Evolutionary conservation across 768 basidiomycete genomes (phyloP), one percentile per base, ranked within the genome.

Genomic region (Pholiota conissans): DNA sequence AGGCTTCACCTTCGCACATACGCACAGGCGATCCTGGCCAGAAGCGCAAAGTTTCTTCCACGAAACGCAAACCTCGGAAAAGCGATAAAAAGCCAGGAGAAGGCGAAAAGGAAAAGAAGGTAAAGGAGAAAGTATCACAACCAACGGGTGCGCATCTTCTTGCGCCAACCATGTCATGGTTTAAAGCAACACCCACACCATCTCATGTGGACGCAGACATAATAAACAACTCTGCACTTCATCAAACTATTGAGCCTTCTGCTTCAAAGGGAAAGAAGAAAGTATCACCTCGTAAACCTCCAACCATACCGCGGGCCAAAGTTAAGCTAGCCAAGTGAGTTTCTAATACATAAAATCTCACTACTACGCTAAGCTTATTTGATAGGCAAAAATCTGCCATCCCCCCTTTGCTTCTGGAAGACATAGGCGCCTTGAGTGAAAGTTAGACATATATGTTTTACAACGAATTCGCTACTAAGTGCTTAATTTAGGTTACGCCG

Each of bases 351-450:
- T 29, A 49, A 24, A 54, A 27, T 34, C 49, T 45, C 24, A 45
- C 42, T 45, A 22, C 4, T 45, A 3, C 58, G 35, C 57, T 52
- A 52, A 64, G 35, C 35, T 52, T 61, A 51, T 49, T 63, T 59
- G 65, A 63, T 62, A 74, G 72, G 60, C 63, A 66, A 54, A 73
- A 71, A 58, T 66, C 66, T 53, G 69, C 69, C 34, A 65, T 73
- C 54, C 70, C 72, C 22, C 61, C 76, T 46, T 71, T 76, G 56
- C 69, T 78, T 45, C 66, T 69, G 26, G 84, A 86, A 39, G 87
- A 87, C 56, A 65, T 72, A 6, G 82, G 75, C 18, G 77, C 75
- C 28, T 70, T 82, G 59, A 89, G 87, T 58, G 89, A 90, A 82
- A 81, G 89, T 87, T 61, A 61, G 68, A 62, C 7, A 39, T 13